Evolutionary conservation across 2,329 filamentous ascomycete species (phyloP).

Genomic region (Fusarium keratoplasticum): DNA sequence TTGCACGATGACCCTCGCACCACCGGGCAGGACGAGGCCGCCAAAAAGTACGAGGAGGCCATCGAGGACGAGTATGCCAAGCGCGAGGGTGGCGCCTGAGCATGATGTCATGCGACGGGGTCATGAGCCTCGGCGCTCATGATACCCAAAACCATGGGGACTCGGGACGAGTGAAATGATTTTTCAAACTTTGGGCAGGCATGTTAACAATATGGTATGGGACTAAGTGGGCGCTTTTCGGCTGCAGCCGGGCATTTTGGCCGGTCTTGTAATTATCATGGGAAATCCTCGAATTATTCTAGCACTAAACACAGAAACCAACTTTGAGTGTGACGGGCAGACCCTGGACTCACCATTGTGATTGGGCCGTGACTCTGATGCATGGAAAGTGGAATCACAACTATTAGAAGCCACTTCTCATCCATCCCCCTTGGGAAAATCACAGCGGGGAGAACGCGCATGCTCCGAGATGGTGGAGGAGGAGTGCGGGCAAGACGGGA

Average conservation of each 20-base stretch:
- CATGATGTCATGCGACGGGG: slow-evolving; percentile 40
- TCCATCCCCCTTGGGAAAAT: slow-evolving; percentile 15
- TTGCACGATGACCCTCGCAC: slow-evolving; percentile 75
- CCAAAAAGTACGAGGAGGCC: slow-evolving; percentile 69
- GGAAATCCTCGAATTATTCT: not conserved
- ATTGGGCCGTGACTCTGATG: slow-evolving; percentile 17
- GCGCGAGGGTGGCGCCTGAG: slow-evolving; percentile 70
- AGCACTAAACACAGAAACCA: slow-evolving; percentile 8
- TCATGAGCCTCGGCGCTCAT: slow-evolving; percentile 29
- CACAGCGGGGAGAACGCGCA: slow-evolving; percentile 11
- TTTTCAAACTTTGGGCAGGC: not conserved
- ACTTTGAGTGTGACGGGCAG: slow-evolving; percentile 18
- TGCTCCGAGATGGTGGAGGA: slow-evolving; percentile 27
- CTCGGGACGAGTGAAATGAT: slow-evolving; percentile 15
- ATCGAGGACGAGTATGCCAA: slow-evolving; percentile 75
- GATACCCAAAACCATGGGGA: not conserved
- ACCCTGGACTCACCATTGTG: slow-evolving; percentile 1
- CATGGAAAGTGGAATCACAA: slow-evolving; percentile 22
- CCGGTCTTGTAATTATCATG: slow-evolving; percentile 11
- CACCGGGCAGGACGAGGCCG: slow-evolving; percentile 48
- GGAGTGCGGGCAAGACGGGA: slow-evolving; percentile 8
- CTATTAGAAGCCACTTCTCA: slow-evolving; percentile 6
- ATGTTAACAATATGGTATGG: slow-evolving; percentile 8
- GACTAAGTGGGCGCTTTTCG: slow-evolving; percentile 10
- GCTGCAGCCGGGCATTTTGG: not conserved